Base-by-base conservation (phyloP, 225 moss, liverwort and hornwort species). In the Thuidium tamariscinum region DNA sequence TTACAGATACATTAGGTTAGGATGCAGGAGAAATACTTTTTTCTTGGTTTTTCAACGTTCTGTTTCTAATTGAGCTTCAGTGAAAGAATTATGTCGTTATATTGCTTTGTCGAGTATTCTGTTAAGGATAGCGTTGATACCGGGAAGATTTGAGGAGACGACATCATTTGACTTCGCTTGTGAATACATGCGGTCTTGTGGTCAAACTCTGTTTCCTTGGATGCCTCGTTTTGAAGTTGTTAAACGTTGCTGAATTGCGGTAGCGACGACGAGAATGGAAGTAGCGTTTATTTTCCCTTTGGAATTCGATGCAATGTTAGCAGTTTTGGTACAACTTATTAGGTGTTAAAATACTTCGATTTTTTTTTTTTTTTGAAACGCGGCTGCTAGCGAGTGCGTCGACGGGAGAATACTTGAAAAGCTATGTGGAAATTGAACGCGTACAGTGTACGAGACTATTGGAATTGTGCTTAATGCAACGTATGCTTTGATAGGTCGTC, bases 401-500 rank as follows among this genome's bases (percentile, higher is more conserved):
- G 51, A 82, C 66, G 77, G 83, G 64, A 41, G 80, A 87, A 57
- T 59, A 32, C 9, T 83, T 23, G 30, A 55, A 39, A 51, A 68
- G 20, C 13, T 65, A 36, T 77, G 69, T 69, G 80, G 57, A 64
- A 75, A 41, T 77, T 74, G 86, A 42, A 77, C 36, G 52, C 52
- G 16, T 81, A 16, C 18, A 57, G 76, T 63, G 74, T 37, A 79
- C 34, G 56, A 79, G 48, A 74, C 21, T 32, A 74, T 65, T 37
- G 78, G 42, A 81, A 61, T 60, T 85, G 17, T 54, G 34, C 29
- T 74, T 86, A 63, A 54, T 55, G 57, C 34, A 71, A 39, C 82
- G 75, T 88, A n/a, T 77, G 42, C 49, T 69, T 59, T 88, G 71
- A 54, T 80, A 93, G 93, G 79, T 74, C 71, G 51, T 74, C 86